Percentiles rank a stretch among this genome's conserved stretches.
phyloP scores from a whole-genome alignment of 257 asterid species.

The Petrea volubilis region DNA sequence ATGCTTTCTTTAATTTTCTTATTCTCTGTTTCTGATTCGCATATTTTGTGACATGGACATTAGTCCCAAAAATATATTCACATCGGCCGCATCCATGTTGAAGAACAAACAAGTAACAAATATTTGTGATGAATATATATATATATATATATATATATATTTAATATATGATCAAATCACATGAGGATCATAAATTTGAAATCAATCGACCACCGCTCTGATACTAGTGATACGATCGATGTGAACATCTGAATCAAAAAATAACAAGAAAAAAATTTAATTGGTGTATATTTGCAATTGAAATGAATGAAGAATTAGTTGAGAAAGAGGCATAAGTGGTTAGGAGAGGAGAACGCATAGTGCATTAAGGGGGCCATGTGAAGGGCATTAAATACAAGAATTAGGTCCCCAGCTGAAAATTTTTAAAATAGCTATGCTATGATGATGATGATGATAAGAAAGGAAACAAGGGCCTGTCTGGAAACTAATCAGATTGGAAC shows the following conservation, averaged over 20 bases:
- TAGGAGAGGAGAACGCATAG: conserved; percentile 13
- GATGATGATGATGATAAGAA: conserved; percentile 26
- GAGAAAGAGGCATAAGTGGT: conserved; percentile 16
- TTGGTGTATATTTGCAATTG: not conserved
- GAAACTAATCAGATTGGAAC: conserved; percentile 43
- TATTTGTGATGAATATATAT: too few relatives aligned
- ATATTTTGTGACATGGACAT: not conserved
- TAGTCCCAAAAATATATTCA: too few relatives aligned
- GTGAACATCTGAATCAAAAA: not conserved
- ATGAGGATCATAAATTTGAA: too few relatives aligned
- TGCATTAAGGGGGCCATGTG: conserved; percentile 82
- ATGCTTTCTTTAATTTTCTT: not conserved
- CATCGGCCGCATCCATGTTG: too few relatives aligned
- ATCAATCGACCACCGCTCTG: too few relatives aligned
- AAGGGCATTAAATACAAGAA: conserved; percentile 35
- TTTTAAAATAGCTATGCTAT: conserved; percentile 14
- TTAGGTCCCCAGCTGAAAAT: conserved; percentile 27
- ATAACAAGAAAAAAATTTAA: not conserved
- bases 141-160: too few relatives aligned
- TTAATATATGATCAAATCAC: too few relatives aligned
- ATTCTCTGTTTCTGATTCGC: not conserved
- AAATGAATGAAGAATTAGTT: conserved; percentile 14
- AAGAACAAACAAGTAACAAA: too few relatives aligned
- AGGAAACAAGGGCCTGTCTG: conserved; percentile 32
- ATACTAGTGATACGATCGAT: too few relatives aligned